Evolutionary conservation across 192 early-diverging fungal genomes (phyloP).

Genomic region (Chytriomyces hyalinus): DNA sequence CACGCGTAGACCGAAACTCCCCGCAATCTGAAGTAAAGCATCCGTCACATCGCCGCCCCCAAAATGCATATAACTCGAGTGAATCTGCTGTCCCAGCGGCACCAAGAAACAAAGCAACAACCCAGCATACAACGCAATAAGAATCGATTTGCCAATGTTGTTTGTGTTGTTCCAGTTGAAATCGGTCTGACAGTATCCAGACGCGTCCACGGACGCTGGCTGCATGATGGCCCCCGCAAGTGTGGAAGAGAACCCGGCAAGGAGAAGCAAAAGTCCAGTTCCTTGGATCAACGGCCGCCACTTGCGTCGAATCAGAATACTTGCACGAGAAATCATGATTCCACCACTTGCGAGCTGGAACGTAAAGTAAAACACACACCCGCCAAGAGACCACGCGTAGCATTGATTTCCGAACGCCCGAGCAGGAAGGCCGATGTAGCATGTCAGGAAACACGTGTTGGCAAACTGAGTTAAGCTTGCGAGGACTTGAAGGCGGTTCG

Average conservation of each 20-base stretch:
- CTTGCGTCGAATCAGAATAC: not conserved
- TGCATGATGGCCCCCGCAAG: not conserved
- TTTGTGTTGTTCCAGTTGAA: not conserved
- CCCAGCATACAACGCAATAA: not conserved
- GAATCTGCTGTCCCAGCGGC: not conserved
- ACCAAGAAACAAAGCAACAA: not conserved
- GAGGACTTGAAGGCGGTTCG: not conserved
- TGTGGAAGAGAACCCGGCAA: not conserved
- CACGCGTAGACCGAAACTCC: not conserved
- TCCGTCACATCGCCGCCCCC: not conserved
- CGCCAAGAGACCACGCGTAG: not conserved
- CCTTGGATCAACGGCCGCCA: too few relatives aligned
- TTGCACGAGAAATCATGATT: not conserved
- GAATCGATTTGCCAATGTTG: not conserved
- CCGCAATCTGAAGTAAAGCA: not conserved
- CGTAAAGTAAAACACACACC: not conserved
- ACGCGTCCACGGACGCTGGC: not conserved
- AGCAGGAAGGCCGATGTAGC: not conserved
- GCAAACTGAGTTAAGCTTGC: not conserved
- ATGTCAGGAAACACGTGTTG: slow-evolving; percentile 1
- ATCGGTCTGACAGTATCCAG: not conserved
- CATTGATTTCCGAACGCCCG: not conserved
- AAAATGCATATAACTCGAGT: not conserved
- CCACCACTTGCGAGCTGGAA: not conserved
- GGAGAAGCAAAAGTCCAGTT: not conserved